Evolutionary conservation across 441 rosid genomes (phyloP).

Genomic region (Omphalea diandra): DNA sequence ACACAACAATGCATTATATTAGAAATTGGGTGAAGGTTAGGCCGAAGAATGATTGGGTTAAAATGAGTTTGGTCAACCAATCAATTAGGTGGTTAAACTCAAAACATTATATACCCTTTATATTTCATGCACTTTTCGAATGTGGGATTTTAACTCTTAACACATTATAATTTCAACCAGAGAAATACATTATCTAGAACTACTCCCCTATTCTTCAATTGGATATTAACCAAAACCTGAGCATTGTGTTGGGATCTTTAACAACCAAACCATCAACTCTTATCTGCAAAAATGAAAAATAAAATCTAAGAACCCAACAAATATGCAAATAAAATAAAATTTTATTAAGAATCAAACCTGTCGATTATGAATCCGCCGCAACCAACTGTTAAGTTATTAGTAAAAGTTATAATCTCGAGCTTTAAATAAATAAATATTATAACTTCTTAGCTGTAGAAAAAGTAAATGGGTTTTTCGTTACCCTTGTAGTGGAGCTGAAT

Average conservation of each 20-base stretch:
- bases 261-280: slow-evolving; percentile 50
- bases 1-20: not conserved
- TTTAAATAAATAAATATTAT: not conserved
- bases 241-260: slow-evolving; percentile 28
- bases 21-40: too few species aligned
- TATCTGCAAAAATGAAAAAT: slow-evolving; percentile 46
- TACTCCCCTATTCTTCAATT: not conserved
- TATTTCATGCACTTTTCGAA: too few species aligned
- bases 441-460: not conserved
- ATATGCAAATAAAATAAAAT: not conserved
- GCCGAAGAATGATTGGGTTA: too few species aligned
- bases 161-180: not conserved
- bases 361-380: slow-evolving; percentile 82
- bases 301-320: not conserved
- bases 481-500: slow-evolving; percentile 90
- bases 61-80: too few species aligned
- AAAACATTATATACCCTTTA: too few species aligned
- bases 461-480: slow-evolving; percentile 23
- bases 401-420: slow-evolving; percentile 7
- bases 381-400: slow-evolving; percentile 58
- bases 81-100: too few species aligned
- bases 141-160: too few species aligned
- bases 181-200: not conserved
- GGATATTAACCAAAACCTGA: slow-evolving; percentile 41
- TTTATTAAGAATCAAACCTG: slow-evolving; percentile 46